Percentiles rank a stretch among this genome's conserved stretches.
These are phyloP conservation scores for Larix kaempferi DNA, from an alignment of 75 land plant species.

Conservation along the genomic window DNA sequence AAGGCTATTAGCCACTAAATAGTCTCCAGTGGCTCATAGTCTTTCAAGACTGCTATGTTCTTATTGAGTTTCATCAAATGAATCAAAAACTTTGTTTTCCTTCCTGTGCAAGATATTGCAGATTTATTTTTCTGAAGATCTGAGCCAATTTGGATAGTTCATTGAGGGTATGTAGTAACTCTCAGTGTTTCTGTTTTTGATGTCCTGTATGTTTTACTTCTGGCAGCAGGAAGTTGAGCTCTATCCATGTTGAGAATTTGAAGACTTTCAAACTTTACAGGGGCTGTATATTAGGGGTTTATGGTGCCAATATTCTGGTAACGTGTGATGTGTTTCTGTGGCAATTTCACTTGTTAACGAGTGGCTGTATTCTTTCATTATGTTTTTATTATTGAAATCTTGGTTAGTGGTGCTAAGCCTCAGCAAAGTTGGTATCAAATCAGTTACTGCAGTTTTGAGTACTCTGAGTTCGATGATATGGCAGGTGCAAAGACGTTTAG, in stretches of 20 bases:
- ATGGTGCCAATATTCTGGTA: background rate
- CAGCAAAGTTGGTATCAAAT: constrained; percentile 6
- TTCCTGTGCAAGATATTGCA: background rate
- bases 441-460: constrained; percentile 10
- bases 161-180: constrained; percentile 5
- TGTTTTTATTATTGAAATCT: constrained; percentile 2
- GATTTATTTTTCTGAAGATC: constrained; percentile 8
- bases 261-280: constrained; percentile 40
- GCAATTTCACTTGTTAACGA: background rate
- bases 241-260: constrained; percentile 26
- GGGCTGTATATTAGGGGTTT: background rate
- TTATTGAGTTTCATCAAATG: background rate
- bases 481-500: constrained; percentile 11
- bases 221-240: constrained; percentile 27
- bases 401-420: background rate
- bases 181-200: constrained; percentile 19
- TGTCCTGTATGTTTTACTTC: constrained; percentile 42
- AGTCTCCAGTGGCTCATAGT: background rate
- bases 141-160: background rate
- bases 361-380: background rate
- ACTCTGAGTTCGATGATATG: constrained; percentile 9
- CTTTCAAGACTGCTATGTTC: background rate
- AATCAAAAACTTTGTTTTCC: constrained; percentile 5
- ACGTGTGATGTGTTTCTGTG: constrained; percentile 5
- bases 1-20: constrained; percentile 50